A percentile compares a stretch with the other conserved stretches of the same genome.
Conservation (phyloP, 495 filamentous ascomycete species). For the Apodospora peruviana region DNA sequence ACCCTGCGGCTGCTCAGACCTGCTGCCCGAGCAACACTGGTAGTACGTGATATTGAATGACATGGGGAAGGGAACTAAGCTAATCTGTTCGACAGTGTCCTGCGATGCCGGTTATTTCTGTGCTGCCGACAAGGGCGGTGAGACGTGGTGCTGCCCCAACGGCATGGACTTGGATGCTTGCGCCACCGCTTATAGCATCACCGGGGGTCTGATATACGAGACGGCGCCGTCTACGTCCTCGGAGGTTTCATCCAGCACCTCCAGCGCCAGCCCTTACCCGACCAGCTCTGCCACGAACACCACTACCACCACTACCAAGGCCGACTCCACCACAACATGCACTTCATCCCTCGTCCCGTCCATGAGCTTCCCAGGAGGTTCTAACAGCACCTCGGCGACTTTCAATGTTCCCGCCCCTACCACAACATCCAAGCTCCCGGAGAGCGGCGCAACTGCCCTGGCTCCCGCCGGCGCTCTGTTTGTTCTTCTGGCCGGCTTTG, state of each 20-base stretch:
- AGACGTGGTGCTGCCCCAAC: slow-evolving; percentile 45
- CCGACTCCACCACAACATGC: neutral
- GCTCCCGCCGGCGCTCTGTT: slow-evolving; percentile 20
- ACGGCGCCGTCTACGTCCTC: slow-evolving; percentile 19
- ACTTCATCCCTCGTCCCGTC: slow-evolving; percentile 2
- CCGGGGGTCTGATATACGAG: slow-evolving; percentile 33
- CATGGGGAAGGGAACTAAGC: neutral
- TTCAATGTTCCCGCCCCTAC: slow-evolving; percentile 6
- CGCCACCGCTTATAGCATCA: slow-evolving; percentile 33
- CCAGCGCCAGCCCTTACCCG: slow-evolving; percentile 8
- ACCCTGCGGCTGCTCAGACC: slow-evolving; percentile 31
- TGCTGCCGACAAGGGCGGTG: slow-evolving; percentile 28
- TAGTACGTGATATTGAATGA: slow-evolving; percentile 27
- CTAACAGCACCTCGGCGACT: slow-evolving; percentile 16
- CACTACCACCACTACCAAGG: neutral
- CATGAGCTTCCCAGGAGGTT: slow-evolving; percentile 3
- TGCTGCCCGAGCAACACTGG: slow-evolving; percentile 41
- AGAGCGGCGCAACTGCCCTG: slow-evolving; percentile 15
- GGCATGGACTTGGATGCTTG: slow-evolving; percentile 35
- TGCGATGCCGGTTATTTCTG: slow-evolving; percentile 46
- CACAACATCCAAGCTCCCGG: slow-evolving; percentile 6
- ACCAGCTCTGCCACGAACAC: slow-evolving; percentile 6
- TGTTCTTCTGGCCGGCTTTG: slow-evolving; percentile 21
- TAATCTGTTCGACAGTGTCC: slow-evolving; percentile 26
- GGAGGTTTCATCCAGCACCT: slow-evolving; percentile 11